Conservation (phyloP, 2,329 filamentous ascomycete species). For the Colletotrichum gigasporum region DNA sequence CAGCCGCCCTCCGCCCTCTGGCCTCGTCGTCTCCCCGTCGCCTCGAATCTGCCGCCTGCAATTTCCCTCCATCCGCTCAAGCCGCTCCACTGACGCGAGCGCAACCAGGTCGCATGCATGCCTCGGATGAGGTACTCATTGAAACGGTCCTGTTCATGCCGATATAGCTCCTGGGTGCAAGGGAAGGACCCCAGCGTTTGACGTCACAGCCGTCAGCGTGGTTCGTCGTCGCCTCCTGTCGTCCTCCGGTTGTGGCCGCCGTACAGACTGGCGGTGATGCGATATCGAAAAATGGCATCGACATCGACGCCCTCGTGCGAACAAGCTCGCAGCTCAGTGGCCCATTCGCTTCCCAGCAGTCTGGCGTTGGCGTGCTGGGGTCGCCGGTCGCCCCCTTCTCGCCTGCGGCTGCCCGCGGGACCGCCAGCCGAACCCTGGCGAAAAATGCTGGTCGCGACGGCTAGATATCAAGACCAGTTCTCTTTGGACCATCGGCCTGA, state of each 20-base stretch:
- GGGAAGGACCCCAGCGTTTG: neutral
- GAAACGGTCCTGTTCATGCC: neutral
- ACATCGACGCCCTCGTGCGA: constrained; percentile 24
- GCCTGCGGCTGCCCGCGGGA: constrained; percentile 18
- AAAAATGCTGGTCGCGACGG: constrained; percentile 11
- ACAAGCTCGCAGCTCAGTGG: constrained; percentile 32
- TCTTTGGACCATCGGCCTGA: neutral
- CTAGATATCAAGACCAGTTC: constrained; percentile 4
- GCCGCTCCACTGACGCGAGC: constrained; percentile 12
- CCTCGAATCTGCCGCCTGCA: neutral
- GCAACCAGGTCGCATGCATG: neutral
- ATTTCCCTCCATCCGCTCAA: constrained; percentile 9
- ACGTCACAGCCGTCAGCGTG: neutral
- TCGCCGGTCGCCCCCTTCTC: constrained; percentile 11
- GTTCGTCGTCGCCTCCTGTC: constrained; percentile 3
- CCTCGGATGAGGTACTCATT: neutral
- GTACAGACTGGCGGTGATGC: constrained; percentile 18
- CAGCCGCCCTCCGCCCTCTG: neutral
- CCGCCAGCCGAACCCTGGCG: constrained; percentile 23
- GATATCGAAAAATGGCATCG: constrained; percentile 8
- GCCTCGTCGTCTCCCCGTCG: neutral
- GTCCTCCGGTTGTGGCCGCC: neutral
- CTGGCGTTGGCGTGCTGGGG: constrained; percentile 10
- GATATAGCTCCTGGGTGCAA: neutral
- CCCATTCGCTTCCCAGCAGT: constrained; percentile 13